Percentiles rank a stretch among this genome's conserved stretches.
phyloP scores from a whole-genome alignment of 1,284 basidiomycete species.

The Trichosporon ovoides region DNA sequence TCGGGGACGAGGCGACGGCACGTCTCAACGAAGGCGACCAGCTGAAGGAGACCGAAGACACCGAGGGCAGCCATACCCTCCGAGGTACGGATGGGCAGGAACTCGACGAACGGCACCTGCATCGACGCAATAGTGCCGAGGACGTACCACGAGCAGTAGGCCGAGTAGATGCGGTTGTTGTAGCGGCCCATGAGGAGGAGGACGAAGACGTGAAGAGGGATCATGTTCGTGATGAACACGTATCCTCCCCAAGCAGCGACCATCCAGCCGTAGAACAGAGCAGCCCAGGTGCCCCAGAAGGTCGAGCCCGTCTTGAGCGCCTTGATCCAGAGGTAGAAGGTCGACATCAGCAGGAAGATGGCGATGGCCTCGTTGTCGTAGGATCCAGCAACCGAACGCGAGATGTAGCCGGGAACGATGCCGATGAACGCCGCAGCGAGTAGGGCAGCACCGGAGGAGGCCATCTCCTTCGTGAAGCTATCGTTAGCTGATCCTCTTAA shows the following conservation, averaged over 20 bases:
- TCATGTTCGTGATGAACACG: conserved; percentile 99
- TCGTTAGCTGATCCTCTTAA: conserved; percentile 5
- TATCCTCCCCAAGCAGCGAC: conserved; percentile 99
- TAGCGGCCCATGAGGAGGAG: conserved; percentile 95
- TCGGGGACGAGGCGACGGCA: conserved; percentile 84
- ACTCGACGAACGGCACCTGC: conserved; percentile 99
- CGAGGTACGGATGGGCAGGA: conserved; percentile 94
- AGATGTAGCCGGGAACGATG: conserved; percentile 94
- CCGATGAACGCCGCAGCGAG: conserved; percentile 98
- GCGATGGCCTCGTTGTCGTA: conserved; percentile 99
- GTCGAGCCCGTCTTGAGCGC: conserved; percentile 91
- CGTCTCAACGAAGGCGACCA: conserved; percentile 88
- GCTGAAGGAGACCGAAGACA: conserved; percentile 94
- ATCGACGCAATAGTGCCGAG: conserved; percentile 95
- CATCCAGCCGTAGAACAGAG: conserved; percentile 99
- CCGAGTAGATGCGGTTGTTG: conserved; percentile 85
- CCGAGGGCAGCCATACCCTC: conserved; percentile 99
- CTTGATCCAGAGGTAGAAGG: conserved; percentile 96
- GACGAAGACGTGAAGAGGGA: conserved; percentile 88
- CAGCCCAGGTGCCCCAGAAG: conserved; percentile 81
- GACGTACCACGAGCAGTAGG: conserved; percentile 96
- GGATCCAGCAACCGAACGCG: conserved; percentile 95
- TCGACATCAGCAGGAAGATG: conserved; percentile 99
- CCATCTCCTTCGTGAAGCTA: conserved; percentile 92
- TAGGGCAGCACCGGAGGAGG: conserved; percentile 86